Evolutionary conservation across 1,284 basidiomycete genomes (phyloP).

Genomic region (Dichomitus squalens): DNA sequence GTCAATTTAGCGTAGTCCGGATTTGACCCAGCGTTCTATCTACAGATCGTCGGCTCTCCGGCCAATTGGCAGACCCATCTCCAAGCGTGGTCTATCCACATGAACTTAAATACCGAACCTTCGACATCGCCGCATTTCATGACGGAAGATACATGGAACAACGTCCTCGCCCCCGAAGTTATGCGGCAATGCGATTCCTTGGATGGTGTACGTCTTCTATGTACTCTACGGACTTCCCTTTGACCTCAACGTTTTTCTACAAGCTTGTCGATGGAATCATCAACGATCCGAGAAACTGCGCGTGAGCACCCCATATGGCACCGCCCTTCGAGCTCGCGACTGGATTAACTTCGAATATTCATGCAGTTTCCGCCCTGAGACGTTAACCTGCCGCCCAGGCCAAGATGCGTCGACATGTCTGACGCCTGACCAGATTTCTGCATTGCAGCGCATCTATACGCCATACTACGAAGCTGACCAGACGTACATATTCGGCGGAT

Average conservation of each 20-base stretch:
- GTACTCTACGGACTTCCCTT: not conserved
- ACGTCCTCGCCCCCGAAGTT: conserved; percentile 30
- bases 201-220: conserved; percentile 30
- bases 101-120: conserved; percentile 26
- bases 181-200: conserved; percentile 34
- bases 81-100: conserved; percentile 28
- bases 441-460: conserved; percentile 35
- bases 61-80: conserved; percentile 31
- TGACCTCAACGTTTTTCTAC: not conserved
- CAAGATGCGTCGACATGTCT: conserved; percentile 33
- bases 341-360: not conserved
- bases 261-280: conserved; percentile 36
- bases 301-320: conserved; percentile 5
- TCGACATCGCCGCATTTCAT: conserved; percentile 26
- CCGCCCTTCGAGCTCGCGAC: not conserved
- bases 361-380: conserved; percentile 32
- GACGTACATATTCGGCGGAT: conserved; percentile 27
- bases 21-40: not conserved
- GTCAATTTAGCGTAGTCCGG: not conserved
- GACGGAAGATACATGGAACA: conserved; percentile 23
- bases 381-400: conserved; percentile 30
- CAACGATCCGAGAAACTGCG: conserved; percentile 36
- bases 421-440: conserved; percentile 34
- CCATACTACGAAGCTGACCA: conserved; percentile 33
- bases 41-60: conserved; percentile 31